Conservation (phyloP, 1,139 yeast genomes). For the Saccharomyces hybrid region DNA sequence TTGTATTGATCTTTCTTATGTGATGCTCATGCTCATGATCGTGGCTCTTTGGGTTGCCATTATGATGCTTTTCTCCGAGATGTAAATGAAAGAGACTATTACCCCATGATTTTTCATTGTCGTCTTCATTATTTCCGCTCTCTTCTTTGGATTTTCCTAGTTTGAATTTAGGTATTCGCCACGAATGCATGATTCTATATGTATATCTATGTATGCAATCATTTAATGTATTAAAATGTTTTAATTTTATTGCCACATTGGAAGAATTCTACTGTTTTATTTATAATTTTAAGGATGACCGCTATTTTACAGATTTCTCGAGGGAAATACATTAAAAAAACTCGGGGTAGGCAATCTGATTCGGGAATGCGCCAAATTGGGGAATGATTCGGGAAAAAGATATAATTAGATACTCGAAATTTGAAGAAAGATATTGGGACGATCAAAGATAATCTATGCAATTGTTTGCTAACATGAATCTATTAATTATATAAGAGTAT, state of each 20-base stretch:
- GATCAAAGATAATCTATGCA: no score
- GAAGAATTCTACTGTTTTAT: background rate
- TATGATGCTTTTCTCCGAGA: slow-evolving; percentile 7
- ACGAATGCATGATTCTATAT: slow-evolving; percentile 20
- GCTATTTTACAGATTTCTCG: background rate
- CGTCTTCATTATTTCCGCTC: slow-evolving; percentile 16
- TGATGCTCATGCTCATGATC: background rate
- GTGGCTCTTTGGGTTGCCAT: background rate
- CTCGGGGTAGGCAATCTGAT: background rate
- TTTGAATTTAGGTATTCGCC: slow-evolving; percentile 28
- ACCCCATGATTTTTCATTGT: slow-evolving; percentile 8
- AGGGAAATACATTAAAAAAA: background rate
- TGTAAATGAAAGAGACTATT: slow-evolving; percentile 16
- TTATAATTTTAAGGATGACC: background rate
- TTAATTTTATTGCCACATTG: no score
- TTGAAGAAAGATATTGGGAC: no score
- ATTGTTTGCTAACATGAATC: no score
- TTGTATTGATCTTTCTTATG: background rate
- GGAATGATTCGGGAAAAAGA: background rate
- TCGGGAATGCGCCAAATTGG: background rate
- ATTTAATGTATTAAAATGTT: slow-evolving; percentile 1
- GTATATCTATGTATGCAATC: background rate
- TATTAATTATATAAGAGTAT: no score
- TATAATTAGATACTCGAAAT: background rate
- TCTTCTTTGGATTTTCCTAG: slow-evolving; percentile 30